Base-by-base conservation (phyloP, 1,284 basidiomycete genomes). In the Ceratobasidium sp. region DNA sequence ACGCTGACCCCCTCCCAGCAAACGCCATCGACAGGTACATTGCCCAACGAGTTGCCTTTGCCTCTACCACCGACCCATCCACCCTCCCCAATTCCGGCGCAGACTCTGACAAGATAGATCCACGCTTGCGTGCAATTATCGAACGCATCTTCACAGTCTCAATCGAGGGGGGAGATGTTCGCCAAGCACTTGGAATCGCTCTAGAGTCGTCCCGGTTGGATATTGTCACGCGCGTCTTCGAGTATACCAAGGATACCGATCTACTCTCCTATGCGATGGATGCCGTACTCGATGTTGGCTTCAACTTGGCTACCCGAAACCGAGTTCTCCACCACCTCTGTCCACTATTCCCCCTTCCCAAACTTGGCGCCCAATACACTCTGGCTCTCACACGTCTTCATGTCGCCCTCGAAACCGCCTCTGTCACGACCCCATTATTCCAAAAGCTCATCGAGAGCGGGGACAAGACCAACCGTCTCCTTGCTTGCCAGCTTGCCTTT, bases 21-120 rank as follows among this genome's bases (percentile, higher is more conserved):
- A 96, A 96, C 83, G 96, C 96, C 67, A 96, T 98, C 82, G 96
- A 98, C 88, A 89, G 92, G 78, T 98, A 97, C 82, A 94, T 97
- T 79, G 86, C 87, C 81, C 85, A 88, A 48, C 87, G 92, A 80
- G 82, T 87, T 12, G 60, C 79, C 35, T 75, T 75, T 30, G 62
- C 35, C 35, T 46, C 48, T 16, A 44, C 4, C 4, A 75, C 73
- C 46, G 73, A 75, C 52, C 73, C 73, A 33, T 52, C 73, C 30
- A 65, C 73, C 23, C 73, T 75, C 8, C 73, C 73, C 27, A 75
- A 75, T 20, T 83, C 86, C 66, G 83, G 27, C 12, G 86, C 87
- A 79, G 85, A 86, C 46, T 87, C 77, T 18, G 77, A 87, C 69
- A 91, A 91, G 81, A 90, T 96, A 73, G 96, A 97, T 83, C 85